Conservation (phyloP, 78 protist genomes). For the Salpingoeca rosetta region DNA sequence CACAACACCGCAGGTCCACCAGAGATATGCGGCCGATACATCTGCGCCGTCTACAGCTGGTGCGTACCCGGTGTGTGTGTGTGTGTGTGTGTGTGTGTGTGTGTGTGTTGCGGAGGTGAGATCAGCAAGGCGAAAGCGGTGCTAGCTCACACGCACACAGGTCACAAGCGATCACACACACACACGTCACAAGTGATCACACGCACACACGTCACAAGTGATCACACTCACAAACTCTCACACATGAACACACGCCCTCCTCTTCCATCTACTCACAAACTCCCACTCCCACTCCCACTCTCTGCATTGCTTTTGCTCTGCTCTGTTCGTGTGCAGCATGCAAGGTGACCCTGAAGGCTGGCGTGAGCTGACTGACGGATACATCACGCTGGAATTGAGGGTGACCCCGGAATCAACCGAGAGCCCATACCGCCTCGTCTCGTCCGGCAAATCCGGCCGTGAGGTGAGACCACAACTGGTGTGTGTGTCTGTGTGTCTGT, state of each 20-base stretch:
- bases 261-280: neutral
- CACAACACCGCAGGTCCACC: too few species aligned
- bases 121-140: neutral
- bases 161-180: too few species aligned
- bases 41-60: neutral
- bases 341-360: neutral
- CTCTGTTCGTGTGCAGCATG: neutral
- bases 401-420: neutral
- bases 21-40: too few species aligned
- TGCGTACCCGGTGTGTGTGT: neutral
- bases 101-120: neutral
- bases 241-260: neutral
- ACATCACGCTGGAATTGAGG: neutral
- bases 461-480: neutral
- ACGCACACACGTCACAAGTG: too few species aligned
- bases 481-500: too few species aligned
- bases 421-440: neutral
- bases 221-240: too few species aligned
- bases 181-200: too few species aligned
- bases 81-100: neutral
- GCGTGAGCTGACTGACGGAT: neutral
- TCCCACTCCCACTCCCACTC: neutral
- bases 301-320: neutral
- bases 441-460: neutral
- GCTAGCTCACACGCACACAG: neutral